Percentiles rank a stretch among this genome's conserved stretches.
Conservation (phyloP, 192 early-diverging fungal species). For the Gryganskiella cystojenkinii region DNA sequence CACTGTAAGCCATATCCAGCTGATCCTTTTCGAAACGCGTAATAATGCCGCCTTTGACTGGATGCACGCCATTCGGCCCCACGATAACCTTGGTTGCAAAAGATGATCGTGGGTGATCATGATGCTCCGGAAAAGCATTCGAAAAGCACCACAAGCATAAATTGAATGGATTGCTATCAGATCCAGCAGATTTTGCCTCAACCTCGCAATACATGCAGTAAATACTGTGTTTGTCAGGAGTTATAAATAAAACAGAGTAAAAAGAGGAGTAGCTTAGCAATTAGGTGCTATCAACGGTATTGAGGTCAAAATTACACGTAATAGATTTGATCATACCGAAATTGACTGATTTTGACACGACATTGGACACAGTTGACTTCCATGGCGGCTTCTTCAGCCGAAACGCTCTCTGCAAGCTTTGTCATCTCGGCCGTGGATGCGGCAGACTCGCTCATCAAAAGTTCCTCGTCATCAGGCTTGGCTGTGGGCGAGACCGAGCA, state of each 20-base stretch:
- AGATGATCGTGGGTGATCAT: slow-evolving; percentile 80
- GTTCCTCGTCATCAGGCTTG: not conserved
- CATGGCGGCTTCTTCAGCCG: slow-evolving; percentile 5
- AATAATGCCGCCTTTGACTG: slow-evolving; percentile 68
- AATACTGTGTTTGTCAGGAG: slow-evolving; percentile 37
- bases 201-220: slow-evolving; percentile 88
- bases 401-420: not conserved
- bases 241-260: not conserved
- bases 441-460: not conserved
- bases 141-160: slow-evolving; percentile 69
- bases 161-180: slow-evolving; percentile 27
- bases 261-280: not conserved
- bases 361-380: slow-evolving; percentile 75
- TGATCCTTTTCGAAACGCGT: slow-evolving; percentile 68
- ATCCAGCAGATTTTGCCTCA: slow-evolving; percentile 20
- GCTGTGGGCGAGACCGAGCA: not conserved
- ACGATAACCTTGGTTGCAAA: slow-evolving; percentile 81
- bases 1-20: slow-evolving; percentile 57
- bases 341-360: slow-evolving; percentile 80
- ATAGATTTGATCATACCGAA: slow-evolving; percentile 60
- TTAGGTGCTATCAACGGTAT: not conserved
- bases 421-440: not conserved
- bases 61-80: slow-evolving; percentile 65
- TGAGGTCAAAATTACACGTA: not conserved
- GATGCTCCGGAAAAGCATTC: slow-evolving; percentile 72